These are phyloP conservation scores for Kwoniella sp. DNA, from an alignment of 768 basidiomycete genomes.

Conservation along the genomic window DNA sequence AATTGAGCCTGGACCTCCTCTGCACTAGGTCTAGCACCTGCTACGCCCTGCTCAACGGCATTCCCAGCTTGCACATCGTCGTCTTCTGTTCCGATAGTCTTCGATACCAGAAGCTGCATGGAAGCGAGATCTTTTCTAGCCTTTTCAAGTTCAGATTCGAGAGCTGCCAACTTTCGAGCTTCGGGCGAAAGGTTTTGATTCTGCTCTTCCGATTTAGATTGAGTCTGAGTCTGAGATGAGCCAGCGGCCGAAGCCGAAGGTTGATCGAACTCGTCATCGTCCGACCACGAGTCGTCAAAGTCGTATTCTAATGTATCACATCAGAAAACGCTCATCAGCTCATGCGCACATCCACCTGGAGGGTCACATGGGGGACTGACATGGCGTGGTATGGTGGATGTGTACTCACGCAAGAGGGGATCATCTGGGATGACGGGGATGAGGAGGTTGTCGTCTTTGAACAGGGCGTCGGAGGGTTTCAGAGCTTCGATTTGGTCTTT, in stretches of 20 bases:
- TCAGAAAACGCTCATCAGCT: neutral
- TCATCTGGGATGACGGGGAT: constrained; percentile 82
- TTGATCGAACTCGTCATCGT: constrained; percentile 61
- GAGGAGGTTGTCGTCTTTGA: constrained; percentile 76
- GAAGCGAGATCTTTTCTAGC: constrained; percentile 64
- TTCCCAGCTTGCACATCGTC: constrained; percentile 3
- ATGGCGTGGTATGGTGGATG: no score
- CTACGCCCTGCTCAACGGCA: neutral
- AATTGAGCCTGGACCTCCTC: neutral
- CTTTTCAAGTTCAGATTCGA: constrained; percentile 67
- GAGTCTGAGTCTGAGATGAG: constrained; percentile 14
- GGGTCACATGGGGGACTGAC: no score
- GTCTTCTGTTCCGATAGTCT: constrained; percentile 19
- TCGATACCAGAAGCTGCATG: constrained; percentile 13
- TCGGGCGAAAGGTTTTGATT: neutral
- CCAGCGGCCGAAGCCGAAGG: constrained; percentile 3
- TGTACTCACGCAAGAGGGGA: constrained; percentile 76
- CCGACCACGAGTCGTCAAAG: constrained; percentile 64
- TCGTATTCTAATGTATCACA: constrained; percentile 62
- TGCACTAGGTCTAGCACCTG: neutral
- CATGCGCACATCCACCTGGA: no score
- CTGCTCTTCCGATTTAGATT: neutral
- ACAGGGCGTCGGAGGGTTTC: constrained; percentile 61
- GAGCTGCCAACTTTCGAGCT: constrained; percentile 59
- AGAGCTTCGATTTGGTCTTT: constrained; percentile 23